A percentile compares a stretch with the other conserved stretches of the same genome.
phyloP scores from a whole-genome alignment of 2,329 filamentous ascomycete species.

The Pestalotiopsis sp. region DNA sequence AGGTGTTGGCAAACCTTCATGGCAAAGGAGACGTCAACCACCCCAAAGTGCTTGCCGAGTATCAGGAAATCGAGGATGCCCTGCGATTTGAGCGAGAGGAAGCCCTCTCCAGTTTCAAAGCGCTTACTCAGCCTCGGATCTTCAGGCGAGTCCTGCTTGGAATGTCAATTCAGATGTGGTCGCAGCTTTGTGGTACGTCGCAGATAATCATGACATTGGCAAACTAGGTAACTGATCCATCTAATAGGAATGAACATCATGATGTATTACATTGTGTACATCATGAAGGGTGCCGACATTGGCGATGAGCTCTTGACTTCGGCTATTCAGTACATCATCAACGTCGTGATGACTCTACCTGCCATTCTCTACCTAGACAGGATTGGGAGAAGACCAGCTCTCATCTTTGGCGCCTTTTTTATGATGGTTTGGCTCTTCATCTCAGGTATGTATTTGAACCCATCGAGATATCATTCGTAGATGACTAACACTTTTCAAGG shows the following conservation, averaged over 20 bases:
- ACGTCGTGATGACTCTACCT: constrained; percentile 60
- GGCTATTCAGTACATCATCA: constrained; percentile 67
- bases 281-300: constrained; percentile 61
- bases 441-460: constrained; percentile 43
- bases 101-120: constrained; percentile 48
- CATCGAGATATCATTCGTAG: not conserved
- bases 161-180: constrained; percentile 62
- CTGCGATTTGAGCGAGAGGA: constrained; percentile 57
- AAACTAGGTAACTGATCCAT: not conserved
- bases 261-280: constrained; percentile 63
- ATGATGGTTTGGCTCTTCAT: constrained; percentile 66
- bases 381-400: constrained; percentile 57
- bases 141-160: constrained; percentile 59
- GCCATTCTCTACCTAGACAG: constrained; percentile 63
- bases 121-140: constrained; percentile 53
- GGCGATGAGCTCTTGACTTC: constrained; percentile 60
- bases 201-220: too few species aligned
- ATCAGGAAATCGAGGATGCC: constrained; percentile 61
- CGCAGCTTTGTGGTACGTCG: constrained; percentile 47
- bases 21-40: constrained; percentile 57
- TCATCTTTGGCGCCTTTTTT: constrained; percentile 57
- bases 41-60: constrained; percentile 64
- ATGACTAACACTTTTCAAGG: constrained; percentile 27
- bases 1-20: constrained; percentile 61
- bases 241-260: constrained; percentile 59